phyloP scores from a whole-genome alignment of 768 basidiomycete species.

The Leucocoprinus birnbaumii region DNA sequence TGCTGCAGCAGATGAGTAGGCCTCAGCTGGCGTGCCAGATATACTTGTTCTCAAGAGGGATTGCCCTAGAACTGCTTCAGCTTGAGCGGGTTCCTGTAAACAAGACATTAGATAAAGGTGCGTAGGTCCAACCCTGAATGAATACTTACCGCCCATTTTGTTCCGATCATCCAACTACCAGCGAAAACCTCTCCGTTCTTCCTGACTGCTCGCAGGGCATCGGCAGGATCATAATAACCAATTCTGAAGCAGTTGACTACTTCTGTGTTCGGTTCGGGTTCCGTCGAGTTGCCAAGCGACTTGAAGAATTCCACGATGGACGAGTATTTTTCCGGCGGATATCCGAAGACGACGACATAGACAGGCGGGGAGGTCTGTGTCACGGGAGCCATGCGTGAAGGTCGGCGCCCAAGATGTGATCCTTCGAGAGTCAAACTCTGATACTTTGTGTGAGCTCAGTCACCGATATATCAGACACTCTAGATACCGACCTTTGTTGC shows the following conservation, averaged over 20 bases:
- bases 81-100: conserved; percentile 57
- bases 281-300: conserved; percentile 68
- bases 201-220: conserved; percentile 75
- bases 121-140: conserved; percentile 4
- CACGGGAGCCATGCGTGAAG: conserved; percentile 24
- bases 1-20: conserved; percentile 27
- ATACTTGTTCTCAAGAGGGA: conserved; percentile 23
- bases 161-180: conserved; percentile 81
- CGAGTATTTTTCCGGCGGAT: conserved; percentile 76
- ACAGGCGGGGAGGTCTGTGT: conserved; percentile 37
- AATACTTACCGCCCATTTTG: conserved; percentile 74
- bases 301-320: conserved; percentile 72
- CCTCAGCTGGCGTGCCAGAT: conserved; percentile 17
- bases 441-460: conserved; percentile 3
- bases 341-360: conserved; percentile 85
- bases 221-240: conserved; percentile 66
- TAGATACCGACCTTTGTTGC: conserved; percentile 40
- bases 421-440: conserved; percentile 39
- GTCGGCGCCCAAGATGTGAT: conserved; percentile 35
- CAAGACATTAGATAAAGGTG: conserved; percentile 3
- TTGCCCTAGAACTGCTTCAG: conserved; percentile 49
- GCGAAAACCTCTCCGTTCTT: conserved; percentile 80
- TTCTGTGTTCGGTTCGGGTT: conserved; percentile 63
- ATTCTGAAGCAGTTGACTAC: conserved; percentile 82
- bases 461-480: not conserved